Evolutionary conservation across 805 yeast species (phyloP), one percentile per base, ranked within the genome.

Genomic region (Kluyveromyces siamensis): DNA sequence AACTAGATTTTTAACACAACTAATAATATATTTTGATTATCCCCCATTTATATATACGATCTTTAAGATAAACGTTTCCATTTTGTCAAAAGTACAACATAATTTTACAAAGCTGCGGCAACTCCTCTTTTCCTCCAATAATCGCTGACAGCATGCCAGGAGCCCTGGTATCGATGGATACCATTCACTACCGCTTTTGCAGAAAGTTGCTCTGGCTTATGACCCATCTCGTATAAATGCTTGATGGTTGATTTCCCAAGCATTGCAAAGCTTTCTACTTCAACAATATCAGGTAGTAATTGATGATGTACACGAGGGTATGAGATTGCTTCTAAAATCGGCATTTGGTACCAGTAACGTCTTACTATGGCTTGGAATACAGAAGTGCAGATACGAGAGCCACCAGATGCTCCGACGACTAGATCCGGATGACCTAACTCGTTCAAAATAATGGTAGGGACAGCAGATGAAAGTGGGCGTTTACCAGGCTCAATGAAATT

Each of bases 371-470:
- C 89, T 62, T 89, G 93, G 48, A 91, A 75, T 4, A 91, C 80
- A 1, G 95, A 79, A 0, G 96, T 87, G 13, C 85, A 73, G 45
- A 91, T 91, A 48, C 93, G 72, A 7, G 93, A 83, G 0, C 98
- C 98, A 9, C 99, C 99, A 1, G 97, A 95, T 0, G 96, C 93
- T 0, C 97, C 98, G 50, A 91, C 75, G 6, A 84, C 77, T 25
- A 86, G 61, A 55, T 83, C 89, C 0, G 84, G 80, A 8, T 60
- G 56, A 5, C 76, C 75, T 9, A 66, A 58, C 50, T 69, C 72
- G 50, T 72, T 66, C 17, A 78, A 69, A 1, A 87, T 68, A 30
- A 91, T 80, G 0, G 87, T 76, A 2, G 97, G 97, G 0, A 87
- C 76, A 35, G 84, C 78, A 2, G 96, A 87, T 6, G 95, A 84